Evolutionary conservation across 2,329 filamentous ascomycete species (phyloP), one percentile per base, ranked within the genome.

Genomic region (Colletotrichum sp.): DNA sequence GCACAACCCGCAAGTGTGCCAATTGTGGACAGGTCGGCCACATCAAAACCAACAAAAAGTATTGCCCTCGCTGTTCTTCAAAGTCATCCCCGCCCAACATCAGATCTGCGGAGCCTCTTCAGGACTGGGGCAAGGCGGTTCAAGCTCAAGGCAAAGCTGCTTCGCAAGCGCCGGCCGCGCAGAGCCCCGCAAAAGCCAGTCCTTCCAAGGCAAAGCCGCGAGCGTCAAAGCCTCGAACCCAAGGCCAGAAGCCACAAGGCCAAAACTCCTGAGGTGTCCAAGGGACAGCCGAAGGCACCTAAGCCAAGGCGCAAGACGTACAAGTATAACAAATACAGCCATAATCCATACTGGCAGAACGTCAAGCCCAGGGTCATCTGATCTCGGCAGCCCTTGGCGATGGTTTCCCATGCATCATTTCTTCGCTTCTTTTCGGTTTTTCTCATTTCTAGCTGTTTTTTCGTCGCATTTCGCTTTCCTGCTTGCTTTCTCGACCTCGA

Each of bases 41-140:
- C 83, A 99, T 99, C 89, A 98, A 98, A 87, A 99, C 96, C 64
- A 99, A 99, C 89, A 98, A 98, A 88, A 99, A 98, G 95, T 97
- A 91, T 86, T 89, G 85, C 80, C 79, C 80, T 75, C 69, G 69
- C 59, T 83, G 79, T 79, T 76, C 78, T 83, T 79, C 34, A 70
- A 80, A 78, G 80, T 80, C 79, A 77, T 77, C 69, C 68, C 36
- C 65, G 69, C 66, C 75, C 65, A 71, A 62, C 13, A 60, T 71
- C 60, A 66, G 30, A 68, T 44, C 63, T 70, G 57, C 59, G 9
- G 44, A 76, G 21, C 60, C 30, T 76, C 36, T 77, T 77, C 75
- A 77, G 75, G 64, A n/a, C 52, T 77, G 75, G 75, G 67, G 75
- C 24, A 59, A 70, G 66, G 36, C 76, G 71, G 26, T 79, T 72